Evolutionary conservation across 192 early-diverging fungal genomes (phyloP), one percentile per base, ranked within the genome.

Genomic region (Lunasporangiospora selenospora): DNA sequence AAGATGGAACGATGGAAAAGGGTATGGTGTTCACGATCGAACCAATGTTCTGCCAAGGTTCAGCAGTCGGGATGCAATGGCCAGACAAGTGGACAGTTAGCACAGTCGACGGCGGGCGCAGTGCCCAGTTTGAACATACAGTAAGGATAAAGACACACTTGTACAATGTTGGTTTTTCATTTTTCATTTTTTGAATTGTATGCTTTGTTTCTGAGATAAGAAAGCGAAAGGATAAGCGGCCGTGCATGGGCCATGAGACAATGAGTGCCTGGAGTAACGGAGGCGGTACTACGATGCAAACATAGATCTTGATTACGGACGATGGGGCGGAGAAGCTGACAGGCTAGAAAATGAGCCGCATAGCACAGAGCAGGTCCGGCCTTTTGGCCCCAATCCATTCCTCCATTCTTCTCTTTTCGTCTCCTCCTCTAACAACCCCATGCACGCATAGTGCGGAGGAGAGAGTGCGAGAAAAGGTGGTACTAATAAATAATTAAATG

Each of bases 1-100:
- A 86, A 46, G 81, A 87, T 2, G 91, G 86, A 12, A 51, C 62
- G 2, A 92, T 97, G 92, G 69, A 75, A 47, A 67, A 85, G 7
- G 90, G 91, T 0, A 95, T 93, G 89, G 80, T 85, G 18, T 97
- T 97, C 58, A 97, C 95, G 16, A 90, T 97, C 52, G 93, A 97
- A 75, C 93, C 93, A 0, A 88, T 92, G 51, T 77, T 94, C 56
- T 91, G 89, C 61, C 93, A 97, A 66, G 93, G 93, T 19, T 65
- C 61, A n/a, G 67, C 88, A 6, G 76, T 64, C 2, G 88, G 86
- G 26, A 58, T 93, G 23, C 82, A 82, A 75, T 93, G 92, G 92
- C 91, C 90, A n/a, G 95, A 94, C 58, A 83, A 84, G 41, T 97
- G 92, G 93, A 96, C 92, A 3, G 84, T 89, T 12, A 75, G 81